Evolutionary conservation across 306 rosid genomes (phyloP), one percentile per base, ranked within the genome.

Genomic region (Lathyrus tuberosus): DNA sequence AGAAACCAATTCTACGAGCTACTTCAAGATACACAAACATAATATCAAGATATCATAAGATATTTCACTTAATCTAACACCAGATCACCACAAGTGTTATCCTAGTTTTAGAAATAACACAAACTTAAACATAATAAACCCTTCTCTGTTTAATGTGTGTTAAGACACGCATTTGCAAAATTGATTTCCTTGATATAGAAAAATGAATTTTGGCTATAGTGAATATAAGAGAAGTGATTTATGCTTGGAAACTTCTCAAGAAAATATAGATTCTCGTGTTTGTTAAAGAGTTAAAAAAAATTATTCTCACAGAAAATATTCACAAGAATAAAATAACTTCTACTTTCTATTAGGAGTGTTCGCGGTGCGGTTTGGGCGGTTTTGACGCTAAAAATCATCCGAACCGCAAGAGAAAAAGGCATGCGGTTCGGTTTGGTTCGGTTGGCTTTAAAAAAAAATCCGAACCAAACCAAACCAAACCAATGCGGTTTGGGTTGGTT

Each of bases 41-140:
- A 56, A 56, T n/a, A n/a, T 26, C 16, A 13, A 54, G 35, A 24
- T 26, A 24, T 52, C 12, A 53, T 53, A 22, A 24, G 31, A 22
- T 54, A 54, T 24, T 24, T 5, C 35, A 24, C 16, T 12, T 11
- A 24, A 5, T 54, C 8, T 22, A 24, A 53, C 33, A 72, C 52
- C 35, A 61, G 22, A 48, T 26, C 69, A 57, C 47, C 66, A 13
- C 14, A 28, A 56, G 15, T 10, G 15, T 65, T 62, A 46, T 38
- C 9, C 5, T 22, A 48, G 40, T 53, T 68, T 63, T 73, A 40
- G 26, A 6, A 10, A 47, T 60, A 38, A 56, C 51, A n/a, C 18
- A 62, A 62, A 42, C 38, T 37, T 41, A 42, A 53, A 62, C 58
- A 61, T 28, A 67, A 67, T 22, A 51, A 80, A 65, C 49, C 46